Base-by-base conservation (phyloP, 2,329 filamentous ascomycete species). In the Colletotrichum sublineola region DNA sequence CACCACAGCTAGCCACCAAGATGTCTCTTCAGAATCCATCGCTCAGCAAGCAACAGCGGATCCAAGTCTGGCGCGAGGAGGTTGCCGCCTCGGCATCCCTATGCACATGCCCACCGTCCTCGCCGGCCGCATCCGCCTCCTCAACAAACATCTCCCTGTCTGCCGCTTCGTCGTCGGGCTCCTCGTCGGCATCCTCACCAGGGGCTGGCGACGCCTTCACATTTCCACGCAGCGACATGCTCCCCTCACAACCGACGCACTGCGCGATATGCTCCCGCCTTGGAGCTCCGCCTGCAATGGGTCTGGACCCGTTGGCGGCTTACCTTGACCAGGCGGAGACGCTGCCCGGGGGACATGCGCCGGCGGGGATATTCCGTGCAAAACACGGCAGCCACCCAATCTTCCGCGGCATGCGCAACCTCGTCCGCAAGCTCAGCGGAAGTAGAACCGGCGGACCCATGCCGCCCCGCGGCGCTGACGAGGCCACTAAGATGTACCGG, bases 41-140 rank as follows among this genome's bases (percentile, higher is more conserved):
- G 11, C 24, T 67, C 48, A 48, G 58, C 33, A 67, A 70, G 46
- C 69, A 68, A 63, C 68, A 71, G 36, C 82, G 83, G 77, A 86
- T 89, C 74, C 78, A 85, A 71, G 81, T 85, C 71, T 89, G 87
- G 87, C 84, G 84, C 67, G 79, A 79, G 64, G 87, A 89, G 78
- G 85, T 89, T 60, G 80, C 80, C 46, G 77, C 79, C 31, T 79
- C 81, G 60, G 77, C 77, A 46, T 76, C 78, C 29, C 78, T 79
- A 18, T 83, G 82, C 75, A 76, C 74, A 63, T 81, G 80, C 67
- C 78, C 79, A 6, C 76, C 75, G 31, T 79, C 78, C 57, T 77
- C 80, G 15, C 76, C 78, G n/a, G 77, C 77, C 11, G 74, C 79
- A 52, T 75, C 79, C 20, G 79, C 68, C 40, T 73, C 70, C 31